A percentile compares a stretch with the other conserved stretches of the same genome.
phyloP scores from a whole-genome alignment of 2,329 filamentous ascomycete species.

The Ascomycota sp. region DNA sequence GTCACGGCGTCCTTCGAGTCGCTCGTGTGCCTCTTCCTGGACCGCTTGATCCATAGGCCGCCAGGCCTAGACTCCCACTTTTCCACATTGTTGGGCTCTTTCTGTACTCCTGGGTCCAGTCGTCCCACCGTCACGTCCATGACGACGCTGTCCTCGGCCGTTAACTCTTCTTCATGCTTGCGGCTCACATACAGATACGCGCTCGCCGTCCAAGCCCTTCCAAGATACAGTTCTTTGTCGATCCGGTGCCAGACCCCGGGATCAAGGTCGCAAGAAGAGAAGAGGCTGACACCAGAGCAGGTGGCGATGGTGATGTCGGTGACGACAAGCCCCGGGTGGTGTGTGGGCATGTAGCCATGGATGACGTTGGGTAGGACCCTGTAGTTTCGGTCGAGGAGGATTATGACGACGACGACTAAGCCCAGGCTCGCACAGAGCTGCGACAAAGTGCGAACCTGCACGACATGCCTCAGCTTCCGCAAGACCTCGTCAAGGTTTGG shows the following conservation, averaged over 20 bases:
- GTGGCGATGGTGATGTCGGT: conserved; percentile 65
- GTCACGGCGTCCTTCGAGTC: conserved; percentile 60
- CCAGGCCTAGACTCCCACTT: conserved; percentile 60
- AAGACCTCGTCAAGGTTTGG: neutral
- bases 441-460: conserved; percentile 44
- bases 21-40: conserved; percentile 48
- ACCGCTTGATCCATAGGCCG: conserved; percentile 68
- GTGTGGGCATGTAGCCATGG: conserved; percentile 69
- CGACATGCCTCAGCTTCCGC: neutral
- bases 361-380: conserved; percentile 68
- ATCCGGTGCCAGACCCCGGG: conserved; percentile 55
- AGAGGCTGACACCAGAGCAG: conserved; percentile 55
- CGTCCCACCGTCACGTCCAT: conserved; percentile 59
- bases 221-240: conserved; percentile 76
- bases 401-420: conserved; percentile 49
- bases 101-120: conserved; percentile 36
- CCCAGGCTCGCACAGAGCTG: conserved; percentile 50
- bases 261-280: conserved; percentile 60
- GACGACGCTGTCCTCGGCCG: conserved; percentile 54
- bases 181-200: conserved; percentile 68
- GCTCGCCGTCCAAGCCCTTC: conserved; percentile 49
- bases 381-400: conserved; percentile 77
- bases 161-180: conserved; percentile 71
- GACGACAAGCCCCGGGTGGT: conserved; percentile 67
- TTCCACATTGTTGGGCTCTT: conserved; percentile 34